Conservation (phyloP, 148 eudicot genomes). For the Nyssa sinensis region DNA sequence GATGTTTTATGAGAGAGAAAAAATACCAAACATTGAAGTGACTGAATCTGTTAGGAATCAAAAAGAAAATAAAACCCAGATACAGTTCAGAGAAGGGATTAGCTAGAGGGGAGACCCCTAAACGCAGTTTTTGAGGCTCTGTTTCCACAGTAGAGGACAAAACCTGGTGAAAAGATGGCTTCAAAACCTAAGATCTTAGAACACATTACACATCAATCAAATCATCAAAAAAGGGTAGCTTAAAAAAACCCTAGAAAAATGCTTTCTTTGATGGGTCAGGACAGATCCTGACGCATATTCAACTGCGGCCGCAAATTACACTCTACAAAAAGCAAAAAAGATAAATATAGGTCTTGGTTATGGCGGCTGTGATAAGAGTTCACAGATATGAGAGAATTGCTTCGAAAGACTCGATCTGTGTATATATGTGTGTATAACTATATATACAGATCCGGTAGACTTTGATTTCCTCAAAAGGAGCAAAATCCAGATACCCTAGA, state of each 20-base stretch:
- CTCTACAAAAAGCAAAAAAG: slow-evolving; percentile 15
- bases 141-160: slow-evolving; percentile 31
- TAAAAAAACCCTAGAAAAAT: background rate
- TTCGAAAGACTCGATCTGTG: slow-evolving; percentile 22
- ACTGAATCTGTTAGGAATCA: slow-evolving; percentile 23
- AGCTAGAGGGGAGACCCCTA: background rate
- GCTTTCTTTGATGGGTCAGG: slow-evolving; percentile 16
- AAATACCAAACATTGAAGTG: slow-evolving; percentile 27
- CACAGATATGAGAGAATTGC: slow-evolving; percentile 7
- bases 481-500: slow-evolving; percentile 30
- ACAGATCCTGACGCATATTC: slow-evolving; percentile 8
- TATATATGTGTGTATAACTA: background rate
- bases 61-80: slow-evolving; percentile 22
- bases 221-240: slow-evolving; percentile 8
- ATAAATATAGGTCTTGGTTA: slow-evolving; percentile 6
- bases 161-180: slow-evolving; percentile 22
- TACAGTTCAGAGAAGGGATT: slow-evolving; percentile 9
- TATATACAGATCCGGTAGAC: background rate
- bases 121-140: background rate
- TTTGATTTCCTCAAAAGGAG: slow-evolving; percentile 31
- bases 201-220: slow-evolving; percentile 25
- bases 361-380: slow-evolving; percentile 34
- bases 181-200: too few relatives aligned
- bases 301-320: slow-evolving; percentile 12
- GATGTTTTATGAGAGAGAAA: slow-evolving; percentile 16